Base-by-base conservation (phyloP, 345 rosid species). In the Hypericum perforatum region DNA sequence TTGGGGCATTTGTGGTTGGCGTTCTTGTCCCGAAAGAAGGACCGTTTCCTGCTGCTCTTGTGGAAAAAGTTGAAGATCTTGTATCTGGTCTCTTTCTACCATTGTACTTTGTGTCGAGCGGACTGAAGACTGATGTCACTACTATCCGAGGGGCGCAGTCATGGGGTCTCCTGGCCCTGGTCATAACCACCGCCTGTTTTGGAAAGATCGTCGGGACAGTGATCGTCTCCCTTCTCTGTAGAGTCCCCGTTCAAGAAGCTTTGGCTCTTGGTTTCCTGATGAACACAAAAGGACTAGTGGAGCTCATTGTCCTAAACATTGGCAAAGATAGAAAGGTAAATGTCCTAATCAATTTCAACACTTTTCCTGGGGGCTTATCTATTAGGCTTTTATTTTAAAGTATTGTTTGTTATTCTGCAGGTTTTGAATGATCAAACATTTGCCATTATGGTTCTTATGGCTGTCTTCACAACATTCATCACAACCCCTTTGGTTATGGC, bases 401-500 rank as follows among this genome's bases (percentile, higher is more conserved):
- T 45, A 8, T 45, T 6, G 5, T 29, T 42, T 57, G 32, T 52
- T 8, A n/a, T 52, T 5, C 49, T 70, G 45, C 75, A 88, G 96
- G 90, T 84, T 11, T 42, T 88, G 67, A 84, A 83, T 61, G 91
- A 88, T 63, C 81, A 85, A 54, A 80, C 91, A 39, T 88, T 82
- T 59, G 82, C 94, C 0, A 77, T 88, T 16, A 75, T 83, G 83
- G 76, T 85, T 63, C 67, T 88, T 58, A 85, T 85, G 94, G 86
- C 94, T n/a, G 65, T 79, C 14, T 76, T 88, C 69, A 82, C 94
- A 10, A 85, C 96, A 0, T 82, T 85, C 58, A 77, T 82, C 52
- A 85, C 94, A 2, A 82, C 94, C 22, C 96, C 96, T 11, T 9
- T 79, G 32, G 86, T 88, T 12, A 42, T 76, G 65, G 79, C 82